These are phyloP conservation scores for Fusarium denticulatum DNA, from an alignment of 2,329 filamentous ascomycete species.

Conservation along the genomic window DNA sequence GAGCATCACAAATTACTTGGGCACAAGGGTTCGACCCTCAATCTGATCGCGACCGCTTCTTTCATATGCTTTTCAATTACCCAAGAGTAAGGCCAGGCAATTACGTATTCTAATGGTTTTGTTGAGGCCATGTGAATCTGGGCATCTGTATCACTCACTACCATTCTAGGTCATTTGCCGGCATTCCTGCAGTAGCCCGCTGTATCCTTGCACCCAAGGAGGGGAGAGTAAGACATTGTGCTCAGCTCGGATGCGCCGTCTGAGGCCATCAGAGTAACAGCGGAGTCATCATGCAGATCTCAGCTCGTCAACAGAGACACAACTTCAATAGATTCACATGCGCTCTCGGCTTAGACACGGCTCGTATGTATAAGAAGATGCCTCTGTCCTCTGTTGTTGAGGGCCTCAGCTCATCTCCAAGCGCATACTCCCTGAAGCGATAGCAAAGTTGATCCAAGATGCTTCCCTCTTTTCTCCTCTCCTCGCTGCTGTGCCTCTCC, in stretches of 20 bases:
- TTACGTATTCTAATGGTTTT: background rate
- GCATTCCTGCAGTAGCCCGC: constrained; percentile 4
- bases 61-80: background rate
- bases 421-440: background rate
- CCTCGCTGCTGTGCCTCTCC: constrained; percentile 24
- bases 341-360: background rate
- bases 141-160: background rate
- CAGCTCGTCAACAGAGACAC: background rate
- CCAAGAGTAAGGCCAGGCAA: too few species aligned
- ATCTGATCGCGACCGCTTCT: background rate
- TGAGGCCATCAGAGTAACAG: constrained; percentile 3
- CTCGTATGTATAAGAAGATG: constrained; percentile 5
- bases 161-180: background rate
- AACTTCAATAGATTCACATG: background rate
- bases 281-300: constrained; percentile 9
- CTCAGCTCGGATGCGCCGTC: constrained; percentile 1
- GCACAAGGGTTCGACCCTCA: too few species aligned
- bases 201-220: background rate
- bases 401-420: background rate
- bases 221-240: constrained; percentile 9
- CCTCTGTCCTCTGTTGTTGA: fast-evolving
- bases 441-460: constrained; percentile 5
- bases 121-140: background rate
- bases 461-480: constrained; percentile 29
- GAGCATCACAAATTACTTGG: too few species aligned